A percentile compares a stretch with the other conserved stretches of the same genome.
Evolutionary conservation across 1,284 basidiomycete species (phyloP).

Genomic region (Cutaneotrichosporon cutaneum): DNA sequence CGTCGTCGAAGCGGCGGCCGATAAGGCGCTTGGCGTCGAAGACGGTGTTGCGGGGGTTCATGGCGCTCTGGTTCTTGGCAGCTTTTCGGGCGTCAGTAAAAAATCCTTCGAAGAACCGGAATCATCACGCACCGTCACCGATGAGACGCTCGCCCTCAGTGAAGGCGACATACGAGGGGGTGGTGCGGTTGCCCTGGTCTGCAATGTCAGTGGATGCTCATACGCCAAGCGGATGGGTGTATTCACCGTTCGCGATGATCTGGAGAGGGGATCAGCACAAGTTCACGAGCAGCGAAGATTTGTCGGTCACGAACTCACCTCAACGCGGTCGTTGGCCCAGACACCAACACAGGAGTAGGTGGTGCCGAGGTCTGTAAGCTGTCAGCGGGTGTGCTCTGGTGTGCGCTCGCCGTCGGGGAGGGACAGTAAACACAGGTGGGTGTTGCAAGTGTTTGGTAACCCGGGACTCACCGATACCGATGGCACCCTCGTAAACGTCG

Average conservation of each 20-base stretch:
- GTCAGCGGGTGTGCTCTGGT: slow-evolving; percentile 13
- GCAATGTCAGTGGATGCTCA: slow-evolving; percentile 20
- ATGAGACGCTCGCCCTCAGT: slow-evolving; percentile 83
- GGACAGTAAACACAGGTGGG: background rate
- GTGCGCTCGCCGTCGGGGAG: background rate
- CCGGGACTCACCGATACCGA: slow-evolving; percentile 71
- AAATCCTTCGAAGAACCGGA: background rate
- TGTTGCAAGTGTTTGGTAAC: background rate
- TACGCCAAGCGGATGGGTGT: background rate
- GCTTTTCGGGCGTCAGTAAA: slow-evolving; percentile 40
- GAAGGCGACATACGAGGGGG: slow-evolving; percentile 91
- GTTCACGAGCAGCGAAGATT: background rate
- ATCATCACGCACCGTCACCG: slow-evolving; percentile 41
- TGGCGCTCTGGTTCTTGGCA: slow-evolving; percentile 62
- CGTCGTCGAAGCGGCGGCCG: slow-evolving; percentile 77
- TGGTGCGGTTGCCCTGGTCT: slow-evolving; percentile 97
- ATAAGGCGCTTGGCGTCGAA: slow-evolving; percentile 90
- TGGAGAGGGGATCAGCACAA: slow-evolving; percentile 39
- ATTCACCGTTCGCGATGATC: slow-evolving; percentile 38
- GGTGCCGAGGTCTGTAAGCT: slow-evolving; percentile 60
- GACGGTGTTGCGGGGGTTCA: slow-evolving; percentile 62
- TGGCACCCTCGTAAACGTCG: slow-evolving; percentile 91
- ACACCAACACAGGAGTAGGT: slow-evolving; percentile 80
- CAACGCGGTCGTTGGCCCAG: slow-evolving; percentile 97
- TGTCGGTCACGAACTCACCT: slow-evolving; percentile 47